Percentiles rank a stretch among this genome's conserved stretches.
Evolutionary conservation across 495 filamentous ascomycete species (phyloP).

Genomic region (Hypoxylon lenormandii): DNA sequence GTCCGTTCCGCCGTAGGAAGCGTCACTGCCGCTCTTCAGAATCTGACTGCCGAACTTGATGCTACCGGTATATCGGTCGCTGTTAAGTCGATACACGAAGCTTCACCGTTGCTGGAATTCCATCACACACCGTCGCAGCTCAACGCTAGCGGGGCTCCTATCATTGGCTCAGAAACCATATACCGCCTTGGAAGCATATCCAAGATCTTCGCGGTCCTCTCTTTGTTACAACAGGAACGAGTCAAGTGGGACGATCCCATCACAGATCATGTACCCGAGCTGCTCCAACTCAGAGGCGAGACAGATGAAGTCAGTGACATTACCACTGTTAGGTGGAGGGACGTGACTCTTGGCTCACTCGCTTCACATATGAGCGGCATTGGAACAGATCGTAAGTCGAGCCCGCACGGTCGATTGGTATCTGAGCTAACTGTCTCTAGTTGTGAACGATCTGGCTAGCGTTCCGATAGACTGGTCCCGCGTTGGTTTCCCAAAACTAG

Average conservation of each 20-base stretch:
- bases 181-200: constrained; percentile 66
- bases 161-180: constrained; percentile 61
- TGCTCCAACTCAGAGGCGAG: constrained; percentile 49
- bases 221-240: constrained; percentile 53
- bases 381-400: constrained; percentile 49
- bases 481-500: constrained; percentile 49
- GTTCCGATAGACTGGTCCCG: constrained; percentile 46
- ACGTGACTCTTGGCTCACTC: constrained; percentile 55
- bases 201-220: constrained; percentile 64
- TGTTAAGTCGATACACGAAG: constrained; percentile 56
- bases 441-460: constrained; percentile 46
- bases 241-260: constrained; percentile 61
- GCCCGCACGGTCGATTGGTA: not conserved
- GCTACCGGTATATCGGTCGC: constrained; percentile 51
- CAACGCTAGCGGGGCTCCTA: constrained; percentile 43
- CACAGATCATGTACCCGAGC: constrained; percentile 59
- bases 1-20: constrained; percentile 32
- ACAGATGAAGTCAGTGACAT: constrained; percentile 45
- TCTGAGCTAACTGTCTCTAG: constrained; percentile 29
- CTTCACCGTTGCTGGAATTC: constrained; percentile 47
- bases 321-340: constrained; percentile 53
- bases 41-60: constrained; percentile 38
- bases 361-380: constrained; percentile 56
- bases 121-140: constrained; percentile 50
- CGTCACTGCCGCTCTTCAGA: constrained; percentile 28